Conservation (phyloP, 1,284 basidiomycete genomes). For the Trametes sp. region DNA sequence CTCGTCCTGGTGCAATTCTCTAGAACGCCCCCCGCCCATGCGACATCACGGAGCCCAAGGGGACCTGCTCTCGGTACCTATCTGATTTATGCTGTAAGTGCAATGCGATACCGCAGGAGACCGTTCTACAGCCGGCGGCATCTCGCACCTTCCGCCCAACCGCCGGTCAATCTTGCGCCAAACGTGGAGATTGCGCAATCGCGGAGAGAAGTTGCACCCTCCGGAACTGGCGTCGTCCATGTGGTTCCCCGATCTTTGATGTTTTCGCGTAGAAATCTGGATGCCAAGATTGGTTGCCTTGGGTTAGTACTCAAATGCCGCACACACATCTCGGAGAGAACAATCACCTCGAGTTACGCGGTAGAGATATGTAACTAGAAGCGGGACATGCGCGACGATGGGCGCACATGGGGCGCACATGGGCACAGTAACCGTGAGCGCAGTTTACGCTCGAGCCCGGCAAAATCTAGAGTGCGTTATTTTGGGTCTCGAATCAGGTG, state of each 20-base stretch:
- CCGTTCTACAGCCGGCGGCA: neutral
- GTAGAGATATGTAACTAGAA: neutral
- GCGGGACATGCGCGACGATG: neutral
- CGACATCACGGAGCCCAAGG: slow-evolving; percentile 13
- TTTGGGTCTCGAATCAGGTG: neutral
- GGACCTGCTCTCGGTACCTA: slow-evolving; percentile 17
- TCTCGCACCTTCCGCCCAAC: neutral
- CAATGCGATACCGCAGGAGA: neutral
- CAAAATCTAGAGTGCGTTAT: neutral
- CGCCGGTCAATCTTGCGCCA: neutral
- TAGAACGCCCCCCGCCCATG: slow-evolving; percentile 9
- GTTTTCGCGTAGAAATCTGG: neutral
- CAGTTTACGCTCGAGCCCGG: neutral
- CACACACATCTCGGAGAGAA: neutral
- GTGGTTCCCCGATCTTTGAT: slow-evolving; percentile 12
- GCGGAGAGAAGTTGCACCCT: slow-evolving; percentile 7
- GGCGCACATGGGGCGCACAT: too few relatives aligned
- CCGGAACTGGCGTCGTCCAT: slow-evolving; percentile 4
- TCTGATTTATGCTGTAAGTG: slow-evolving; percentile 11
- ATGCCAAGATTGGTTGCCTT: neutral
- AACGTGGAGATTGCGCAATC: slow-evolving; percentile 14
- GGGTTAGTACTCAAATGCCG: slow-evolving; percentile 1
- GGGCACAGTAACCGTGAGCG: neutral
- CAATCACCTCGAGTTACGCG: neutral
- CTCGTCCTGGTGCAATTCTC: slow-evolving; percentile 25